Conservation (phyloP, 164 flowering plant species). For the Kalanchoe fedtschenkoi region DNA sequence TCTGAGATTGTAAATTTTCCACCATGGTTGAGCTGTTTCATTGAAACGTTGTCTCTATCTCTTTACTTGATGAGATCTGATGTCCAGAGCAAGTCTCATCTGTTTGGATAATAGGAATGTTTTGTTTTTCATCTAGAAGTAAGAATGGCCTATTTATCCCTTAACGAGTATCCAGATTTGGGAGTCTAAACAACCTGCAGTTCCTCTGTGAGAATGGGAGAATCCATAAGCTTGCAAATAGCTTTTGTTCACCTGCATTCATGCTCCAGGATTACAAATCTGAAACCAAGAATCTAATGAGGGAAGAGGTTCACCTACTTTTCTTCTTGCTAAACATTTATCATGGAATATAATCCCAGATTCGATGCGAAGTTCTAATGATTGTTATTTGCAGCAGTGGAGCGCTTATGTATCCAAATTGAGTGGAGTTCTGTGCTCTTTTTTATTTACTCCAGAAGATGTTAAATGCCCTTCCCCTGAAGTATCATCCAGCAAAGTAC, state of each 20-base stretch:
- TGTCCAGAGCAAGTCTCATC: background rate
- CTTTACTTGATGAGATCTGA: background rate
- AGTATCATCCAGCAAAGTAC: constrained; percentile 22
- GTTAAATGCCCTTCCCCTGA: constrained; percentile 22
- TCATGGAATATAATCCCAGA: background rate
- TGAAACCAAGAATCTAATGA: constrained; percentile 17
- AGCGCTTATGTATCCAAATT: constrained; percentile 52
- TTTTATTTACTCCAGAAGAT: constrained; percentile 52
- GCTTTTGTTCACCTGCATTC: constrained; percentile 78
- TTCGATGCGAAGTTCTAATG: constrained; percentile 9
- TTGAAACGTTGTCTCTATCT: background rate
- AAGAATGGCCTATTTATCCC: constrained; percentile 14
- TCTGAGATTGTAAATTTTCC: background rate
- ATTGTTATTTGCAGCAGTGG: constrained; percentile 39
- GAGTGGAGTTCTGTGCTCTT: constrained; percentile 64
- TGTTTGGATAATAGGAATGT: background rate
- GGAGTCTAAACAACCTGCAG: constrained; percentile 82
- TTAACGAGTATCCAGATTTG: constrained; percentile 66
- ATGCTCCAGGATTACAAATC: constrained; percentile 62
- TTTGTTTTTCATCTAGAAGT: background rate
- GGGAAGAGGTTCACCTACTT: constrained; percentile 17
- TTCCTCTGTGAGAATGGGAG: constrained; percentile 93
- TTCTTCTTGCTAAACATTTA: constrained; percentile 9
- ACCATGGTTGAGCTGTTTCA: background rate
- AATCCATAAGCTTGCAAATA: constrained; percentile 89